Conservation (phyloP, 768 basidiomycete genomes). For the Russula dissimulans region DNA sequence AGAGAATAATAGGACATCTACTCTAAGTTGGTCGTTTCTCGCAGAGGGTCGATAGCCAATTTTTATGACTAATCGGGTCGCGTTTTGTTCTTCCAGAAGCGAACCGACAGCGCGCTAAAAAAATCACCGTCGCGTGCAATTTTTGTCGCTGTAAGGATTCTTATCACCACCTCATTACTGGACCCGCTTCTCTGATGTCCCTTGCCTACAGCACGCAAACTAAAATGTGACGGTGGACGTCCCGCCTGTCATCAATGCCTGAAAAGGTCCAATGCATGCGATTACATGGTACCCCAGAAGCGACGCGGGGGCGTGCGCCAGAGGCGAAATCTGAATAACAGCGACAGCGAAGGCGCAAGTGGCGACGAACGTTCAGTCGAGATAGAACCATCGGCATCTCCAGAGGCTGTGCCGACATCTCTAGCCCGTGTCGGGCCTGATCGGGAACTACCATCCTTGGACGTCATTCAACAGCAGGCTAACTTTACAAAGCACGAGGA, state of each 20-base stretch:
- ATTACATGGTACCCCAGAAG: conserved; percentile 70
- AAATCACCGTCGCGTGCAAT: conserved; percentile 85
- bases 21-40: conserved; percentile 30
- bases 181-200: conserved; percentile 18
- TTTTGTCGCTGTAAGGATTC: conserved; percentile 68
- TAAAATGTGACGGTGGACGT: conserved; percentile 81
- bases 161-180: conserved; percentile 9
- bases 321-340: conserved; percentile 29
- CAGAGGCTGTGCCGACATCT: conserved; percentile 28
- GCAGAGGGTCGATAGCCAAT: background rate
- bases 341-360: conserved; percentile 45
- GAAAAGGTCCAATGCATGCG: conserved; percentile 70
- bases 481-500: conserved; percentile 6
- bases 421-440: conserved; percentile 22
- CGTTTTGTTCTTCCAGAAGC: conserved; percentile 34
- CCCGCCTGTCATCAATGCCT: conserved; percentile 77
- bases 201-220: conserved; percentile 56
- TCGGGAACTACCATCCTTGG: conserved; percentile 15
- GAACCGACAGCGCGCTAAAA: conserved; percentile 64
- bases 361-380: conserved; percentile 45
- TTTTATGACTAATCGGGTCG: conserved; percentile 19
- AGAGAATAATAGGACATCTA: conserved; percentile 27
- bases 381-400: conserved; percentile 46
- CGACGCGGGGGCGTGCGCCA: conserved; percentile 52
- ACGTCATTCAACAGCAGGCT: conserved; percentile 6